A percentile compares a stretch with the other conserved stretches of the same genome.
Evolutionary conservation across 768 basidiomycete species (phyloP).

Genomic region (Saitozyma sp.): DNA sequence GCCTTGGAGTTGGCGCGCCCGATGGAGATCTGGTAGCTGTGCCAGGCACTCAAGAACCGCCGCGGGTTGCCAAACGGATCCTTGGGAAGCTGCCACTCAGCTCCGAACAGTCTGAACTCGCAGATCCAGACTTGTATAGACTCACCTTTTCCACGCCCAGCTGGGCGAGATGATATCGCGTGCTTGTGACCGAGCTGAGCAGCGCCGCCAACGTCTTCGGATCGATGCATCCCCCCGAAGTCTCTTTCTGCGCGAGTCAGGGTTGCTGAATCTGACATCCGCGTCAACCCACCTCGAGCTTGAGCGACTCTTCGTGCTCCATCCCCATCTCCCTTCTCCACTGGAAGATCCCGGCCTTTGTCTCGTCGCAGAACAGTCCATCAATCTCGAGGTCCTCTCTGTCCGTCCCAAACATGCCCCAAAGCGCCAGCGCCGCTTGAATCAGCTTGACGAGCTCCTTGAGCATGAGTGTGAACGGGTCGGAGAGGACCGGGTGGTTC

Average conservation of each 20-base stretch:
- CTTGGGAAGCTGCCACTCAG: slow-evolving; percentile 27
- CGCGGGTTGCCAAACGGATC: slow-evolving; percentile 34
- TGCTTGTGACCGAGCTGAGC: slow-evolving; percentile 40
- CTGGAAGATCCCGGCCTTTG: slow-evolving; percentile 34
- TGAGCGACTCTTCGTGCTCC: slow-evolving; percentile 42
- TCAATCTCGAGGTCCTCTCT: slow-evolving; percentile 23
- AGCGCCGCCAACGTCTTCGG: slow-evolving; percentile 38
- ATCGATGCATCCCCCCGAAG: slow-evolving; percentile 46
- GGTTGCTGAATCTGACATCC: not conserved
- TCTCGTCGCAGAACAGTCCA: slow-evolving; percentile 47
- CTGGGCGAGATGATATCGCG: slow-evolving; percentile 38
- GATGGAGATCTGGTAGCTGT: slow-evolving; percentile 23
- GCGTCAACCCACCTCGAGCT: slow-evolving; percentile 30
- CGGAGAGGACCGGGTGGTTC: slow-evolving; percentile 4
- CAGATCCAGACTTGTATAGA: too few species aligned
- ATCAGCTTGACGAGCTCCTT: slow-evolving; percentile 41
- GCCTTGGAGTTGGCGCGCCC: not conserved
- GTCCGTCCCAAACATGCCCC: slow-evolving; percentile 27
- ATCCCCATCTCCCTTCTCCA: slow-evolving; percentile 45
- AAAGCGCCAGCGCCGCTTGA: slow-evolving; percentile 34
- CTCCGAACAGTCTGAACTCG: not conserved
- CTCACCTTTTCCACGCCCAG: slow-evolving; percentile 36
- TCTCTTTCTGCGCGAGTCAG: slow-evolving; percentile 35
- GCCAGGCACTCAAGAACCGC: slow-evolving; percentile 36
- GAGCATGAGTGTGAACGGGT: slow-evolving; percentile 36